Conservation (phyloP, 2,329 filamentous ascomycete genomes). For the Lecanicillium sp. region DNA sequence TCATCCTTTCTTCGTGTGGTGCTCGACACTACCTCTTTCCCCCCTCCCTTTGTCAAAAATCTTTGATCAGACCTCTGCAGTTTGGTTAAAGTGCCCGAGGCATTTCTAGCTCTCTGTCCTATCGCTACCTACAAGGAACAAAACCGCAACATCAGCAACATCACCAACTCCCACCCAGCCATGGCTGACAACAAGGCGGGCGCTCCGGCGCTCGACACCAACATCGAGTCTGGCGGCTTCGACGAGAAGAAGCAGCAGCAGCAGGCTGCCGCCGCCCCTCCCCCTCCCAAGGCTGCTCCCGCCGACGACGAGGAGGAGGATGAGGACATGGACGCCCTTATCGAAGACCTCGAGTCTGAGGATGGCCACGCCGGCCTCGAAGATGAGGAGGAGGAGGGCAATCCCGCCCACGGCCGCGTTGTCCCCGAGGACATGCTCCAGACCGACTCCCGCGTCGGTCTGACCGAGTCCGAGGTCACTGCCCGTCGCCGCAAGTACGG, state of each 20-base stretch:
- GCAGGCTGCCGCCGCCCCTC: conserved; percentile 26
- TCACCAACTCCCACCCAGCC: conserved; percentile 8
- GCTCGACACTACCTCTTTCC: conserved; percentile 31
- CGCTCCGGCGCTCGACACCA: conserved; percentile 55
- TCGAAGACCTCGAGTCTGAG: conserved; percentile 78
- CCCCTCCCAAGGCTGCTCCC: conserved; percentile 33
- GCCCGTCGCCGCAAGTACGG: conserved; percentile 65
- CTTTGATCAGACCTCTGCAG: conserved; percentile 20
- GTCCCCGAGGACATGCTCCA: conserved; percentile 71
- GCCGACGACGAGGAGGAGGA: conserved; percentile 65
- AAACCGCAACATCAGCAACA: conserved; percentile 15
- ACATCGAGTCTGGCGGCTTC: conserved; percentile 59
- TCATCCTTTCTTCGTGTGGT: conserved; percentile 42
- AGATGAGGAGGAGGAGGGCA: conserved; percentile 44
- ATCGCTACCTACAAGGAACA: conserved; percentile 3
- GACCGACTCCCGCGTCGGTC: conserved; percentile 67
- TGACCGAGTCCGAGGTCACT: conserved; percentile 64
- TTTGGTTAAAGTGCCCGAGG: conserved; percentile 9
- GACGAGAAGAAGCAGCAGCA: conserved; percentile 52
- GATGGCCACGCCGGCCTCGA: conserved; percentile 64
- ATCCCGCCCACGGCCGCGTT: conserved; percentile 49
- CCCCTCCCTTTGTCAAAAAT: conserved; percentile 22
- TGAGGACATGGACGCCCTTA: conserved; percentile 79
- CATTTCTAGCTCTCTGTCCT: conserved; percentile 1
- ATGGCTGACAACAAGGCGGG: conserved; percentile 52